Percentiles rank a stretch among this genome's conserved stretches.
Evolutionary conservation across 73 alveolate species (phyloP).

Genomic region (Diophrys appendiculata): DNA sequence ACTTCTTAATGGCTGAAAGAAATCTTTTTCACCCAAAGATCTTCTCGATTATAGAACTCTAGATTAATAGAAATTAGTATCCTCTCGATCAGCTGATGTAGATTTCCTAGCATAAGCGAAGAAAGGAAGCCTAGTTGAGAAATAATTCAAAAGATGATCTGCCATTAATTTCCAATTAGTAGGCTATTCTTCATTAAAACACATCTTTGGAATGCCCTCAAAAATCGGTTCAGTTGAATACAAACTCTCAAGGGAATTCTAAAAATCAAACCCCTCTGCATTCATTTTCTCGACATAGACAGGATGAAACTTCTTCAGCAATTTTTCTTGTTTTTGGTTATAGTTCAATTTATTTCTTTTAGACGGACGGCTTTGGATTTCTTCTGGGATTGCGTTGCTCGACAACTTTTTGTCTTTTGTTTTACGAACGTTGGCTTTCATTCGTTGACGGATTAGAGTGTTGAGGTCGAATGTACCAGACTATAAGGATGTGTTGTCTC

Average conservation of each 20-base stretch:
- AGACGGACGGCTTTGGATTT: neutral
- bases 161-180: conserved; percentile 1
- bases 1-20: neutral
- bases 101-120: neutral
- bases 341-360: too few relatives aligned
- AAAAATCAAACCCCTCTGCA: neutral
- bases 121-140: conserved; percentile 4
- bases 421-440: neutral
- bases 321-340: neutral
- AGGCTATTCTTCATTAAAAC: neutral
- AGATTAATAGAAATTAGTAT: neutral
- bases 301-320: neutral
- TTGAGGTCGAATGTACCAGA: too few relatives aligned
- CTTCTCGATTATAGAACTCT: neutral
- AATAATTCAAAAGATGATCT: conserved; percentile 1
- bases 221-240: conserved; percentile 1
- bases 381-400: neutral
- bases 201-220: conserved; percentile 6
- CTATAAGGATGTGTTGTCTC: too few relatives aligned
- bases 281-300: too few relatives aligned
- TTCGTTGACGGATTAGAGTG: neutral
- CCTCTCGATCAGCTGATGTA: neutral
- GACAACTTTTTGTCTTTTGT: too few relatives aligned
- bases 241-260: neutral
- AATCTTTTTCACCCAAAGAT: neutral